Evolutionary conservation across 352 stramenopile genomes (phyloP).

Genomic region (Pythium insidiosum): DNA sequence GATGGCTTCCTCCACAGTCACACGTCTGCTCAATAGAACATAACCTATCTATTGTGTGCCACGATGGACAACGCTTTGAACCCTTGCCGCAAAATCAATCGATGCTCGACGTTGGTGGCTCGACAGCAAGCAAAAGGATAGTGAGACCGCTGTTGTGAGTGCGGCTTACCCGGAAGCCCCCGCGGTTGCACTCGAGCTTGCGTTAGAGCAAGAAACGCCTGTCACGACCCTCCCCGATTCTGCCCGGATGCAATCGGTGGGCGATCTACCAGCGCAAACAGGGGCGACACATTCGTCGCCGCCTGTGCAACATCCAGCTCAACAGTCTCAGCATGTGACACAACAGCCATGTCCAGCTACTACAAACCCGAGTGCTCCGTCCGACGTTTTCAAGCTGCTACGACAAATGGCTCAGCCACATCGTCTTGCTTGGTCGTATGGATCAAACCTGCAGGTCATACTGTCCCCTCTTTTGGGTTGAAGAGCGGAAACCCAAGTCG

Average conservation of each 20-base stretch:
- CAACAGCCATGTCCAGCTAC: too few relatives aligned
- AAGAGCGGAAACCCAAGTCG: slow-evolving; percentile 3
- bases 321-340: too few relatives aligned
- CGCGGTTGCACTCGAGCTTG: too few relatives aligned
- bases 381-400: not conserved
- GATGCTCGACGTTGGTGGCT: slow-evolving; percentile 3
- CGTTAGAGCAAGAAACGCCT: not conserved
- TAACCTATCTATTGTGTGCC: too few relatives aligned
- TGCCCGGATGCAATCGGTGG: not conserved
- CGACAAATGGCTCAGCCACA: not conserved
- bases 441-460: not conserved
- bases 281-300: too few relatives aligned
- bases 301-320: too few relatives aligned
- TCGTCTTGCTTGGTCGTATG: not conserved
- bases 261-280: too few relatives aligned
- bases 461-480: slow-evolving; percentile 2
- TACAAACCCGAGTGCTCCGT: not conserved
- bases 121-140: slow-evolving; percentile 7
- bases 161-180: not conserved
- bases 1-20: too few relatives aligned
- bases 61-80: too few relatives aligned
- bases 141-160: not conserved
- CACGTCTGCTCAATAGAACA: too few relatives aligned
- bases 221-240: not conserved
- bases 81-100: too few relatives aligned